Conservation (phyloP, 768 basidiomycete species). For the Tylopilus sp. region DNA sequence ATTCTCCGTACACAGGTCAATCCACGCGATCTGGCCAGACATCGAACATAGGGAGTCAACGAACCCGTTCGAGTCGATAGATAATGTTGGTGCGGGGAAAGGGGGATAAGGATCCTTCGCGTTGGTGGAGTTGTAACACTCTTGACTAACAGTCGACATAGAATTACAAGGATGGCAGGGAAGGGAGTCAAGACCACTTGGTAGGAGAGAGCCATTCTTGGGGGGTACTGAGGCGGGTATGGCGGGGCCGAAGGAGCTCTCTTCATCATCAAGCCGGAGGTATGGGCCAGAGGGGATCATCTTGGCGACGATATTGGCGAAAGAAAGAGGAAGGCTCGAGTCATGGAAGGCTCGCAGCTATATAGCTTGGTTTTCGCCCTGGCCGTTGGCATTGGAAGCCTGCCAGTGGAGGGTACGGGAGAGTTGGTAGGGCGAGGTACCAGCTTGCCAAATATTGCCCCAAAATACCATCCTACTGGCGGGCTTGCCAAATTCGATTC, state of each 20-base stretch:
- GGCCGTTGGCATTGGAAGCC: conserved; percentile 9
- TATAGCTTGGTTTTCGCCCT: background rate
- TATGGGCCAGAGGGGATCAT: background rate
- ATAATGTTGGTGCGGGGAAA: background rate
- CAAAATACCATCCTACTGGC: background rate
- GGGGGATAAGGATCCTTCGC: background rate
- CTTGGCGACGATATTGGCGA: background rate
- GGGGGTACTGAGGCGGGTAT: background rate
- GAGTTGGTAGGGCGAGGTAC: background rate
- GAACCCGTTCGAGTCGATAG: background rate
- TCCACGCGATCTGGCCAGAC: background rate
- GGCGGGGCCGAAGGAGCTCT: background rate
- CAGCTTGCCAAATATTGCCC: background rate
- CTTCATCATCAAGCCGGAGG: background rate
- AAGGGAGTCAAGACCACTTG: background rate
- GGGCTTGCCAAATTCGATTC: background rate
- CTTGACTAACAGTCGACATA: background rate
- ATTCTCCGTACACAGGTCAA: background rate
- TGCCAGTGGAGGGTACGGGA: background rate
- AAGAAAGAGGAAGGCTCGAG: background rate
- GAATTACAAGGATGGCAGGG: background rate
- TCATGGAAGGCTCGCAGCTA: background rate
- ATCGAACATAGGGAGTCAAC: no score
- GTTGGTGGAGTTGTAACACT: background rate
- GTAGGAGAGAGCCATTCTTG: no score